phyloP scores from a whole-genome alignment of 805 yeast species.

The Saccharomycopsis selenospora region DNA sequence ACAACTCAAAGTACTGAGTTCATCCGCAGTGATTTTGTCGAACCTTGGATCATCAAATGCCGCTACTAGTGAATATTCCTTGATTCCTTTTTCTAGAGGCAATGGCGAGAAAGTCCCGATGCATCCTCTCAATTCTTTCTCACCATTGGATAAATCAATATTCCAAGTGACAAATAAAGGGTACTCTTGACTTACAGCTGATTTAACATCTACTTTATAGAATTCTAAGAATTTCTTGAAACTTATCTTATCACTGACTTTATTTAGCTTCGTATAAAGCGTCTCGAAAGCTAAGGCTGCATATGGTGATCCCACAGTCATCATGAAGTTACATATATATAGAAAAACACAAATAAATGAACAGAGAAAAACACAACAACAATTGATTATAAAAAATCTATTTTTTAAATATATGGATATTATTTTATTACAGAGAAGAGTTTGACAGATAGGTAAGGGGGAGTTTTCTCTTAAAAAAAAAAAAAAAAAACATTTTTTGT shows the following conservation, averaged over 20 bases:
- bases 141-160: constrained; percentile 26
- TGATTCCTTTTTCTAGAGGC: constrained; percentile 50
- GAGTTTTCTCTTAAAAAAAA: too few species aligned
- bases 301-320: constrained; percentile 25
- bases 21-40: constrained; percentile 48
- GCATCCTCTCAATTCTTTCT: constrained; percentile 67
- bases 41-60: constrained; percentile 80
- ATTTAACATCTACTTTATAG: constrained; percentile 11
- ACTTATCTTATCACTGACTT: constrained; percentile 15
- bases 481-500: too few species aligned
- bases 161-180: constrained; percentile 93
- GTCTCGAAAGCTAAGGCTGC: constrained; percentile 38
- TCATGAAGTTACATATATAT: too few species aligned
- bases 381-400: too few species aligned
- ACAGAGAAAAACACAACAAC: too few species aligned
- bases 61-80: constrained; percentile 54
- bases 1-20: constrained; percentile 41
- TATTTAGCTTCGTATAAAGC: constrained; percentile 27
- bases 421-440: too few species aligned
- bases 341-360: too few species aligned
- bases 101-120: constrained; percentile 76
- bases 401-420: too few species aligned
- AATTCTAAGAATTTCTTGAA: constrained; percentile 15
- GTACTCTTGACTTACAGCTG: constrained; percentile 28
- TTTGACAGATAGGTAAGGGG: too few species aligned